phyloP scores from a whole-genome alignment of 352 stramenopile genomes.

The Pythium rishiriense region DNA sequence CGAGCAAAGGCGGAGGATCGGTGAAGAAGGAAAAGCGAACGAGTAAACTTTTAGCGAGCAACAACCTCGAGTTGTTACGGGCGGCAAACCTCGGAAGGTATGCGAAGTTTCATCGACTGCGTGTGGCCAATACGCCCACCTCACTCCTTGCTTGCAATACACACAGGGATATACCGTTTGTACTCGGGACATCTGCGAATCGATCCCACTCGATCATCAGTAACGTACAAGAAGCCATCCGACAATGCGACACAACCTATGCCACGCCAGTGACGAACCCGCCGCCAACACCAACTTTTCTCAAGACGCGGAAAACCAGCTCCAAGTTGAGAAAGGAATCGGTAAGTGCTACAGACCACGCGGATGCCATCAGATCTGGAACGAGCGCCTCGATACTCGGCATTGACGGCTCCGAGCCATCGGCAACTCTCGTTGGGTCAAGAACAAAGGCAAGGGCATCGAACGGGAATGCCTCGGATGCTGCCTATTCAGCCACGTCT shows the following conservation, averaged over 20 bases:
- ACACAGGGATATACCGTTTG: constrained; percentile 70
- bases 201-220: constrained; percentile 73
- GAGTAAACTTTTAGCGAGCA: constrained; percentile 23
- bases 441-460: constrained; percentile 4
- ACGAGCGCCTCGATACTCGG: constrained; percentile 21
- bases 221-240: constrained; percentile 71
- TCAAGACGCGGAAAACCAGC: constrained; percentile 5
- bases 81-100: constrained; percentile 74
- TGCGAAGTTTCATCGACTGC: neutral
- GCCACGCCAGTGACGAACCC: constrained; percentile 32
- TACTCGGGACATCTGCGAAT: constrained; percentile 55
- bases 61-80: constrained; percentile 62
- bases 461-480: neutral
- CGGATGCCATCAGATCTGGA: neutral
- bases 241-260: constrained; percentile 64
- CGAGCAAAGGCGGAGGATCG: constrained; percentile 12
- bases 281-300: neutral
- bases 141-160: neutral
- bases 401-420: neutral
- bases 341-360: neutral
- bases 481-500: neutral
- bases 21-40: constrained; percentile 46
- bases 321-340: constrained; percentile 8
- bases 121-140: neutral
- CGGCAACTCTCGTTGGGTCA: constrained; percentile 9